phyloP scores from a whole-genome alignment of 2,329 filamentous ascomycete species.

The Colletotrichum sp. region DNA sequence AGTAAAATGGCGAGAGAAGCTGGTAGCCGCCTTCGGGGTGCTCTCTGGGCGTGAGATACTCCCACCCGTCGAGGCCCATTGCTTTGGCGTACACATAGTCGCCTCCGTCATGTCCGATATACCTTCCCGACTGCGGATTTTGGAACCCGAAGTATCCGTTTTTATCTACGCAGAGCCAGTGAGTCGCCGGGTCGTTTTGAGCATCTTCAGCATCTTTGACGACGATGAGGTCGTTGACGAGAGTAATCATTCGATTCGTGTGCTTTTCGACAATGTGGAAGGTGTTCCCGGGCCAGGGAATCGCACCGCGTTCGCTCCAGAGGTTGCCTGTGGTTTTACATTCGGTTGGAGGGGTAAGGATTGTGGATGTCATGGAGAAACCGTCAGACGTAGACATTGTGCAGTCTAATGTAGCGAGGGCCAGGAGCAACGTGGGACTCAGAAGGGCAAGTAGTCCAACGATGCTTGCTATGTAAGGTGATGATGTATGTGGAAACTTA shows the following conservation, averaged over 20 bases:
- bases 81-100: background rate
- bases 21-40: background rate
- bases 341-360: background rate
- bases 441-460: too few species aligned
- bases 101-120: conserved; percentile 34
- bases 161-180: conserved; percentile 40
- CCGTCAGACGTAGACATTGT: background rate
- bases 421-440: too few species aligned
- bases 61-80: background rate
- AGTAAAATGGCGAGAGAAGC: background rate
- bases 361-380: background rate
- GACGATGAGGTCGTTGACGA: background rate
- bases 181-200: background rate
- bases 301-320: background rate
- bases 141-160: conserved; percentile 42
- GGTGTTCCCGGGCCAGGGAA: conserved; percentile 22
- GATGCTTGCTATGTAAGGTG: too few species aligned
- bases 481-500: too few species aligned
- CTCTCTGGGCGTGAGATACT: background rate
- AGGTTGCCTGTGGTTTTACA: background rate
- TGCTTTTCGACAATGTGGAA: conserved; percentile 21
- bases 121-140: conserved; percentile 34
- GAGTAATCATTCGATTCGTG: conserved; percentile 9
- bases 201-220: background rate
- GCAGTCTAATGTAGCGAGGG: too few species aligned